phyloP scores from a whole-genome alignment of 441 rosid genomes.

The Isatis lusitanica region DNA sequence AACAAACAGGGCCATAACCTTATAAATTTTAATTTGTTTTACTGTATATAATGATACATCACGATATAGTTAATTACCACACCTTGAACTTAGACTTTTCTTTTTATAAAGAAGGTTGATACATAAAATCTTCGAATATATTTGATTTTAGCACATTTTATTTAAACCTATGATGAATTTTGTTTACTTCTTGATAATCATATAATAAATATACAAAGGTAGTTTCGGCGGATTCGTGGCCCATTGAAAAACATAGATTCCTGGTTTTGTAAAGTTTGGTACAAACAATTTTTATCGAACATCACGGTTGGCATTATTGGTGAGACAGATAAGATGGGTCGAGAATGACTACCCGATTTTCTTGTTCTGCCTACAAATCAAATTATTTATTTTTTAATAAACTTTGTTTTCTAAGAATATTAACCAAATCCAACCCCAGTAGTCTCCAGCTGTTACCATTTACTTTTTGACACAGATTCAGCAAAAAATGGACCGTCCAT shows the following conservation, averaged over 20 bases:
- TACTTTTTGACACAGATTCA: constrained; percentile 5
- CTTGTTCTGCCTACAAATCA: not conserved
- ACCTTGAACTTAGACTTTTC: too few relatives aligned
- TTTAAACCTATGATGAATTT: not conserved
- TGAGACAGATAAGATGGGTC: constrained; percentile 28
- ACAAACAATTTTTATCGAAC: constrained; percentile 9
- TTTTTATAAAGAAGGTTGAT: too few relatives aligned
- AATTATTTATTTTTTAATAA: not conserved
- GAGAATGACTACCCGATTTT: constrained; percentile 11
- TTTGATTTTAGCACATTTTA: not conserved
- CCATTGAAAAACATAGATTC: constrained; percentile 32
- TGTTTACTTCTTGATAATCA: not conserved
- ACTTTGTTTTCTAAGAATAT: not conserved
- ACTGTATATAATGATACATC: too few relatives aligned
- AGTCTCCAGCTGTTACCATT: constrained; percentile 30
- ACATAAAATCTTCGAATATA: too few relatives aligned
- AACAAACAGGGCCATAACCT: too few relatives aligned
- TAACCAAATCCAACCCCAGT: constrained; percentile 19
- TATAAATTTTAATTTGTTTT: too few relatives aligned
- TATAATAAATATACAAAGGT: constrained; percentile 9
- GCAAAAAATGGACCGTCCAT: not conserved
- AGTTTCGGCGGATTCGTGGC: constrained; percentile 17
- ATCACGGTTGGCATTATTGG: constrained; percentile 19
- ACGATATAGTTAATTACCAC: too few relatives aligned
- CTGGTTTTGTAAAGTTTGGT: constrained; percentile 26